Evolutionary conservation across 148 eudicot genomes (phyloP), one percentile per base, ranked within the genome.

Genomic region (Mesembryanthemum crystallinum): DNA sequence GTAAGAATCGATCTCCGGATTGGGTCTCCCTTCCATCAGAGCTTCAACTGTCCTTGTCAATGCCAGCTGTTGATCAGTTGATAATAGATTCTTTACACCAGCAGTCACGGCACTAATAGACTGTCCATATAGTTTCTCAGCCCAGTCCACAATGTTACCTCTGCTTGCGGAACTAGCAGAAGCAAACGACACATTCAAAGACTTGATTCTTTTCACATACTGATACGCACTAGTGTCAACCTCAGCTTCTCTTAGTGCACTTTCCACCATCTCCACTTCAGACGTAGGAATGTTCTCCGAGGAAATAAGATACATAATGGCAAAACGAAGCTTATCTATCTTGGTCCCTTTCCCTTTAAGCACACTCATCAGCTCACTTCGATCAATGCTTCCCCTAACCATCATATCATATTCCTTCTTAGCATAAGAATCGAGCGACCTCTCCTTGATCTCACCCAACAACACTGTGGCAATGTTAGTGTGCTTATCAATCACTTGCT

Each of bases 51-150:
- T 89, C 81, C 98, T 89, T 17, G 97, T 73, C 83, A 94, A 73
- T 67, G 98, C 98, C 77, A 92, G 79, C 72, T 94, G 98, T 71
- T 88, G 86, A 74, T 94, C 96, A 75, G 85, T 77, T 33, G 98
- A 89, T 63, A 94, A 79, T 63, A 94, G 73, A 80, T 94, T 94
- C 79, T 94, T 94, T 77, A 94, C 89, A 35, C 98, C 98, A 63
- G 98, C 97, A 79, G 98, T 90, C 79, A 94, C 96, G 62, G 96
- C 96, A 83, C 92, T 89, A 24, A 92, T 81, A 54, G 98, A 92
- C 81, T 90, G 96, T 74, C 98, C 98, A 64, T 93, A 92, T 4
- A 92, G 87, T 71, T 92, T 94, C 86, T 90, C 97, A 47, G 97
- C 98, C 98, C 98, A 94, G 70, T 88, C 98, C 32, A 90, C 94